Conservation (phyloP, 345 rosid genomes). For the Boechera retrofracta region DNA sequence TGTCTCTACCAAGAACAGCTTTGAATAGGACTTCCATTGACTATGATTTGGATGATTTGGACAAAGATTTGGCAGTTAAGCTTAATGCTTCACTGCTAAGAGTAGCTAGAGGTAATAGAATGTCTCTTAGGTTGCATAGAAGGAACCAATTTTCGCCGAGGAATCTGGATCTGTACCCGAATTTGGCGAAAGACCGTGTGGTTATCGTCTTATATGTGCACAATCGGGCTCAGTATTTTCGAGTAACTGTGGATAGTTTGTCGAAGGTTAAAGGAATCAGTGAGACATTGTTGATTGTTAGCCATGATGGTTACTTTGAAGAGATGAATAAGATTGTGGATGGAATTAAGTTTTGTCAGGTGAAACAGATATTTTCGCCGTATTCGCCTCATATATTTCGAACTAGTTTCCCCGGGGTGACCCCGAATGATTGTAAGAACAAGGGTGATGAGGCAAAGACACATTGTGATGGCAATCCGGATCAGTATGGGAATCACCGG, state of each 20-base stretch:
- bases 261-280: constrained; percentile 80
- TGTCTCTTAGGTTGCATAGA: constrained; percentile 67
- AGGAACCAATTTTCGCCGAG: constrained; percentile 70
- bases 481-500: constrained; percentile 94
- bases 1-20: constrained; percentile 58
- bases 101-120: constrained; percentile 61
- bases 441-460: constrained; percentile 65
- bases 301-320: constrained; percentile 92
- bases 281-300: constrained; percentile 87
- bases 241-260: constrained; percentile 78
- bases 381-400: constrained; percentile 82
- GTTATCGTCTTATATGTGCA: constrained; percentile 88
- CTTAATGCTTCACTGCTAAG: constrained; percentile 42
- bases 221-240: constrained; percentile 86
- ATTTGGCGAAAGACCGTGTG: constrained; percentile 68
- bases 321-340: constrained; percentile 86
- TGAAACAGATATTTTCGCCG: constrained; percentile 87
- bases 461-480: constrained; percentile 76
- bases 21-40: constrained; percentile 38
- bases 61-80: constrained; percentile 38
- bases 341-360: constrained; percentile 81
- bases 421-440: constrained; percentile 66
- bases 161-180: constrained; percentile 70
- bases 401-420: constrained; percentile 70
- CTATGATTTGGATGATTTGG: constrained; percentile 34